Evolutionary conservation across 2,329 filamentous ascomycete genomes (phyloP).

Genomic region (Penicillium sp.): DNA sequence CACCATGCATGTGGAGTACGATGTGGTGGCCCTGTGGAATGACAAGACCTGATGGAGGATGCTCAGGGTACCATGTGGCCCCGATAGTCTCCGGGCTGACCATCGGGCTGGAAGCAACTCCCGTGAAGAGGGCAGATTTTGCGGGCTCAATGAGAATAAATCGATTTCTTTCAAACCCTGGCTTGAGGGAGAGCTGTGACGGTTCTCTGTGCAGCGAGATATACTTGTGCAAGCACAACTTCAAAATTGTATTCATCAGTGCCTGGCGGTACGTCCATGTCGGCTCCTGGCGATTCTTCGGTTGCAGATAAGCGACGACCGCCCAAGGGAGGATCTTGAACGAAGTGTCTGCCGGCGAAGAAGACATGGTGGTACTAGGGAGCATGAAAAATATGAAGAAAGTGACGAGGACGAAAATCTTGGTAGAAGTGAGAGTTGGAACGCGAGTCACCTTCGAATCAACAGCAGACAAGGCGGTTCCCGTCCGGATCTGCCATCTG

Average conservation of each 20-base stretch:
- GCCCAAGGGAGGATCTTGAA: background rate
- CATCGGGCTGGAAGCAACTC: background rate
- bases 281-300: background rate
- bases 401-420: too few species aligned
- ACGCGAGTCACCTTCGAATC: too few species aligned
- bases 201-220: background rate
- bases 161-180: background rate
- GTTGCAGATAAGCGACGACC: background rate
- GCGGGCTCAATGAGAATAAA: background rate
- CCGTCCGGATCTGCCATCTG: too few species aligned
- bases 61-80: background rate
- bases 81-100: background rate
- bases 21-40: constrained; percentile 9
- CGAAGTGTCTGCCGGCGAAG: background rate
- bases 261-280: constrained; percentile 2
- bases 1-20: constrained; percentile 16
- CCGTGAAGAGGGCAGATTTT: background rate
- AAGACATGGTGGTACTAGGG: background rate
- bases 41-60: background rate
- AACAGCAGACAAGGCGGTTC: too few species aligned
- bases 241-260: background rate
- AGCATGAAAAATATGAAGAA: too few species aligned
- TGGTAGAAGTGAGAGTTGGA: too few species aligned
- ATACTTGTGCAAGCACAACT: background rate
- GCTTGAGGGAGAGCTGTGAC: background rate